A percentile compares a stretch with the other conserved stretches of the same genome.
phyloP scores from a whole-genome alignment of 305 asterid species.

The Rubia balearica region DNA sequence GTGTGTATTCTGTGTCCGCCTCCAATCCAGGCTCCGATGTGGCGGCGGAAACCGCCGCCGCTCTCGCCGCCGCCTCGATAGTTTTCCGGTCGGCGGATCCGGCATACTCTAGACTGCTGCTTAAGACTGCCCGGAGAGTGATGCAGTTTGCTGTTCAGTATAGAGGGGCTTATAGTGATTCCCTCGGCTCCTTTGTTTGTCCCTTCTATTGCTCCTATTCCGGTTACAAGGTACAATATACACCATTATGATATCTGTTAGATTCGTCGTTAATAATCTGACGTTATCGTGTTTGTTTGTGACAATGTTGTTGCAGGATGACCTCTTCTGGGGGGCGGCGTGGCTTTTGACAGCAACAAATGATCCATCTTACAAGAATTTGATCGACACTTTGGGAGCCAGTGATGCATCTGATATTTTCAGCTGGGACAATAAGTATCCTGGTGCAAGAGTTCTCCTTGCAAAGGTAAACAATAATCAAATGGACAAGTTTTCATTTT shows the following conservation, averaged over 20 bases:
- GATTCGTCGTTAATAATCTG: too few species aligned
- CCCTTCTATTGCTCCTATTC: conserved; percentile 90
- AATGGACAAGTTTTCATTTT: not conserved
- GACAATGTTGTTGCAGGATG: conserved; percentile 40
- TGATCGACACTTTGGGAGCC: conserved; percentile 46
- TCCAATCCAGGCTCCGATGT: conserved; percentile 83
- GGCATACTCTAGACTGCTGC: conserved; percentile 39
- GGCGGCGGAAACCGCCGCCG: conserved; percentile 91
- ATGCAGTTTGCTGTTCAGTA: conserved; percentile 57
- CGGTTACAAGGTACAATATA: conserved; percentile 41
- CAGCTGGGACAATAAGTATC: conserved; percentile 90
- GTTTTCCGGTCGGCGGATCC: conserved; percentile 57
- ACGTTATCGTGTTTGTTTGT: not conserved
- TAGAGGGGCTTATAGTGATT: conserved; percentile 76
- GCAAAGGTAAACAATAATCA: conserved; percentile 26
- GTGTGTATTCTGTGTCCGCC: conserved; percentile 48
- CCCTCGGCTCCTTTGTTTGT: conserved; percentile 61
- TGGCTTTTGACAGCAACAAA: conserved; percentile 84
- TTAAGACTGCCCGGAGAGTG: conserved; percentile 51
- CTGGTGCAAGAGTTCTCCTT: conserved; percentile 81
- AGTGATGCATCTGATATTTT: conserved; percentile 52
- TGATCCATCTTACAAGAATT: conserved; percentile 41
- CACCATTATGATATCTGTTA: too few species aligned
- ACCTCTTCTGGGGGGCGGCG: conserved; percentile 81
- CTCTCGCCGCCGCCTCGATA: conserved; percentile 79